Evolutionary conservation across 2,329 filamentous ascomycete genomes (phyloP).

Genomic region (Stemphylium lycopersici): DNA sequence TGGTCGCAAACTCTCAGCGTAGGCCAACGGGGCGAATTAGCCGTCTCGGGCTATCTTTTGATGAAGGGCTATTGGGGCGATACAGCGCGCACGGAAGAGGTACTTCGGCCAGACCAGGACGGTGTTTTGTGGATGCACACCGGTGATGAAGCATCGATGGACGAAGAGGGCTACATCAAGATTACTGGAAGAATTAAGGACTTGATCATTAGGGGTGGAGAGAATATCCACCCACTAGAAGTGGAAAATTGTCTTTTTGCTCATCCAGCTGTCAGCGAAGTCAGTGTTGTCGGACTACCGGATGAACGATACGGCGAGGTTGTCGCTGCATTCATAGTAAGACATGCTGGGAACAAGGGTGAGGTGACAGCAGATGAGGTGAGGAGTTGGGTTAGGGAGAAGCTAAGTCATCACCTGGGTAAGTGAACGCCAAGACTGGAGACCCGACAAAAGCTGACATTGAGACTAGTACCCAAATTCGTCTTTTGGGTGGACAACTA

Average conservation of each 20-base stretch:
- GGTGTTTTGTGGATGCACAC: slow-evolving; percentile 83
- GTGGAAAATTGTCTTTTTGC: slow-evolving; percentile 86
- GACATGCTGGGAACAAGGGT: slow-evolving; percentile 42
- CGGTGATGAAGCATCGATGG: slow-evolving; percentile 89
- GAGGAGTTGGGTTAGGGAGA: slow-evolving; percentile 72
- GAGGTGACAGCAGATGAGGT: slow-evolving; percentile 65
- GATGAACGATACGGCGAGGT: slow-evolving; percentile 85
- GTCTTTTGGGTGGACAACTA: slow-evolving; percentile 88
- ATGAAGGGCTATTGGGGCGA: slow-evolving; percentile 95
- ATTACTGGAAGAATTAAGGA: slow-evolving; percentile 96
- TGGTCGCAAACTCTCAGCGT: slow-evolving; percentile 64
- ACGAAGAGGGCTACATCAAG: slow-evolving; percentile 78
- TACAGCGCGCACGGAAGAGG: slow-evolving; percentile 69
- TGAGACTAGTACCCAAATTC: slow-evolving; percentile 70
- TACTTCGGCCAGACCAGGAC: slow-evolving; percentile 63
- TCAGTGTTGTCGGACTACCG: slow-evolving; percentile 81
- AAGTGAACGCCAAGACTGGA: slow-evolving; percentile 34
- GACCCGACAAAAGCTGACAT: neutral
- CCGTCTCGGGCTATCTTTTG: slow-evolving; percentile 80
- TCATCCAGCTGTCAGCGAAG: slow-evolving; percentile 73
- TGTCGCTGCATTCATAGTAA: slow-evolving; percentile 82
- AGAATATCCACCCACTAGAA: slow-evolving; percentile 95
- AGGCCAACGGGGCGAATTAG: slow-evolving; percentile 77
- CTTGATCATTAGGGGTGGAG: slow-evolving; percentile 90
- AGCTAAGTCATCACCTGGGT: slow-evolving; percentile 74